phyloP scores from a whole-genome alignment of 2,329 filamentous ascomycete genomes.

The Lasiodiplodia citricola region DNA sequence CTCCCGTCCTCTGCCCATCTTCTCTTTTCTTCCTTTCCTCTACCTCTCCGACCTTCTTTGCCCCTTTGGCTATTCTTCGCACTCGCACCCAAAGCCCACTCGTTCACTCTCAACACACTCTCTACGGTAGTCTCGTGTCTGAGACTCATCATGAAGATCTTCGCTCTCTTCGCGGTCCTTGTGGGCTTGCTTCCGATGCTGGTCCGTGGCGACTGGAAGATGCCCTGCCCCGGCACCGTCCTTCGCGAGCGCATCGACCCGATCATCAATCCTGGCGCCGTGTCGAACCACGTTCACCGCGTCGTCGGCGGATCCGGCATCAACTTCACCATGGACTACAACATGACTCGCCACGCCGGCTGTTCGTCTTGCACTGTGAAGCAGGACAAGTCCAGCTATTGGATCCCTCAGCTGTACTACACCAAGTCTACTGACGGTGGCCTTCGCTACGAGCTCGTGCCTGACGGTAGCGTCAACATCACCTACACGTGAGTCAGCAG shows the following conservation, averaged over 20 bases:
- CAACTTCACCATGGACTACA: slow-evolving; percentile 31
- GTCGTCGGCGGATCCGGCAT: slow-evolving; percentile 34
- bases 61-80: not conserved
- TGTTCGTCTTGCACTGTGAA: slow-evolving; percentile 49
- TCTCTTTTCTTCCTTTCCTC: not conserved
- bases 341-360: slow-evolving; percentile 26
- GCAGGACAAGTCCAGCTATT: slow-evolving; percentile 60
- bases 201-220: not conserved
- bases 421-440: slow-evolving; percentile 30
- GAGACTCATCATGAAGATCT: not conserved
- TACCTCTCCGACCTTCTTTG: not conserved
- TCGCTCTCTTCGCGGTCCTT: not conserved
- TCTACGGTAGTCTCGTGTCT: not conserved
- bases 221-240: slow-evolving; percentile 60
- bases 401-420: slow-evolving; percentile 41
- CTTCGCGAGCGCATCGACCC: slow-evolving; percentile 69
- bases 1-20: not conserved
- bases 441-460: not conserved
- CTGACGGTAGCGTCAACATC: not conserved
- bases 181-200: not conserved
- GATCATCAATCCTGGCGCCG: slow-evolving; percentile 66
- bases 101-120: not conserved
- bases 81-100: not conserved
- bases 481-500: not conserved
- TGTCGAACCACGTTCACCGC: slow-evolving; percentile 36